phyloP scores from a whole-genome alignment of 345 rosid genomes.

The Salix udensis region DNA sequence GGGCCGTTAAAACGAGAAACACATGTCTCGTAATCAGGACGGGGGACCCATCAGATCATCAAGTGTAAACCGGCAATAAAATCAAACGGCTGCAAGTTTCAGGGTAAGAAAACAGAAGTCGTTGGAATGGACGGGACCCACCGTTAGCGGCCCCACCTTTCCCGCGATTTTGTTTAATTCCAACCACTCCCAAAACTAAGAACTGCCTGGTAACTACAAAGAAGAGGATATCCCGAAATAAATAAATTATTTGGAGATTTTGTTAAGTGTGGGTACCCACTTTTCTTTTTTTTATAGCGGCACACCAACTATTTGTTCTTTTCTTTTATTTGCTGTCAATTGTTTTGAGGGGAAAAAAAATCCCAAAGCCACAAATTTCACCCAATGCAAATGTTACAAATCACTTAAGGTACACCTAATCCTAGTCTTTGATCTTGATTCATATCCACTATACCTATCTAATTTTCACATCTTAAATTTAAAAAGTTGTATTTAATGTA shows the following conservation, averaged over 20 bases:
- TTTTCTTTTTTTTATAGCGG: neutral
- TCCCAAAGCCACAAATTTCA: neutral
- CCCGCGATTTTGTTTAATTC: conserved; percentile 18
- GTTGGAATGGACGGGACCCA: conserved; percentile 14
- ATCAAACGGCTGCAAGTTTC: conserved; percentile 13
- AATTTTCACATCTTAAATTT: neutral
- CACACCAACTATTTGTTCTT: neutral
- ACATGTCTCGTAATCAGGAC: conserved; percentile 10
- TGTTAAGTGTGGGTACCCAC: neutral
- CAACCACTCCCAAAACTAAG: conserved; percentile 28
- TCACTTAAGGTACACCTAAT: neutral
- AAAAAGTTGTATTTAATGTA: neutral
- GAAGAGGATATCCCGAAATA: neutral
- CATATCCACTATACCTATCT: neutral
- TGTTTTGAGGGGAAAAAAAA: too few relatives aligned
- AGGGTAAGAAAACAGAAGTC: neutral
- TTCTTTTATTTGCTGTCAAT: neutral
- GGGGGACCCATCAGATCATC: conserved; percentile 13
- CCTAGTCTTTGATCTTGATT: neutral
- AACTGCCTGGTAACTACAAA: conserved; percentile 23
- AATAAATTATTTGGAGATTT: neutral
- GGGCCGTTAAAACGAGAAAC: conserved; percentile 15
- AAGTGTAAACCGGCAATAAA: neutral
- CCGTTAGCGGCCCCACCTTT: conserved; percentile 23
- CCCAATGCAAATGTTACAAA: neutral